Evolutionary conservation across 306 rosid genomes (phyloP), one percentile per base, ranked within the genome.

Genomic region (Cucurbita maxima): DNA sequence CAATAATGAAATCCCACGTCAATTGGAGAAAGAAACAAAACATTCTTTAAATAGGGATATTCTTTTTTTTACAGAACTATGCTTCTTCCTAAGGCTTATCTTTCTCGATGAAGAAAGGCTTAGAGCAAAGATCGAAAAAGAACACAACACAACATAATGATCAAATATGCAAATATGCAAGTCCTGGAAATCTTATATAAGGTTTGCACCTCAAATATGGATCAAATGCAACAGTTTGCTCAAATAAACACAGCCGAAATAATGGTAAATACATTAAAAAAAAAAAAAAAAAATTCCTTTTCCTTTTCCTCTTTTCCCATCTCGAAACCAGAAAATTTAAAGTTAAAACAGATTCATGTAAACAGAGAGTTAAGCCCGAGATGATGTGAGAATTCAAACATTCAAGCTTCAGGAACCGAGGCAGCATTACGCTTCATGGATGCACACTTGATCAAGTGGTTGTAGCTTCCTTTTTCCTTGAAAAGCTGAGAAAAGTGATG

Each of bases 401-500:
- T 30, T 48, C n/a, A 48, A 48, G 53, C 53, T 48, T 48, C 53
- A 3, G 53, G 53, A 48, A 48, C 7, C n/a, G 53, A 48, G 53
- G 53, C 53, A 12, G 78, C 61, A 8, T 61, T 0, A 6, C 78
- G 78, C 72, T 61, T 76, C 62, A 76, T 76, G 6, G 75, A 75
- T 62, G 57, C 80, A 76, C 83, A 63, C 73, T 73, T 76, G 56
- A 71, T 71, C 18, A 60, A 8, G 58, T 48, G 34, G 67, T 60
- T 50, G 73, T 76, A 76, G 63, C 78, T 76, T 63, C 78, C 78
- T 73, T 93, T 93, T 86, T 93, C 97, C 86, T 90, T 93, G 82
- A 93, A 93, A 75, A 93, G 94, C 84, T 93, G 97, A 16, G 97
- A 81, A 82, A 93, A 93, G 80, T 93, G 98, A 82, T 90, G 98